Base-by-base conservation (phyloP, 768 basidiomycete species). In the Clitopilus hobsonii region DNA sequence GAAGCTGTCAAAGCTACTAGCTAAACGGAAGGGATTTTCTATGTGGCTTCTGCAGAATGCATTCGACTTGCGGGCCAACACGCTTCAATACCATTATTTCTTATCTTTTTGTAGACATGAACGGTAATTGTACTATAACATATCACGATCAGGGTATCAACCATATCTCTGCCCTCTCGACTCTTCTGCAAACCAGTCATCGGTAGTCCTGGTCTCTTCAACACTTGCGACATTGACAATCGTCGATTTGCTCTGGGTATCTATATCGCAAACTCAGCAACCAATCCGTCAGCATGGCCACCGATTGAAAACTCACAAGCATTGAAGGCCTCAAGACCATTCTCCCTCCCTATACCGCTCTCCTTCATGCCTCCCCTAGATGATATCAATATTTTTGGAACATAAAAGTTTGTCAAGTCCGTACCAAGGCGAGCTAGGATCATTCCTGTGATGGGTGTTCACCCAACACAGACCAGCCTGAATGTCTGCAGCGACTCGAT, bases 351-450 rank as follows among this genome's bases (percentile, higher is more conserved):
- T 52, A 91, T 86, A 1, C 91, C 91, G 61, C 91, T 93, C 59
- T 88, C 86, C 66, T 93, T 92, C 89, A 92, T 89, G 5, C 91
- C 91, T 18, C 91, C 91, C 89, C 89, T 89, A 57, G n/a, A 55
- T 52, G 48, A 49, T 50, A 53, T 38, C 36, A 20, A n/a, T 14
- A 29, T 16, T 38, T 27, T 11, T 22, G 13, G 24, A 5, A 18
- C 20, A 51, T 11, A 13, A 53, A 24, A 29, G 32, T 26, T 27
- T 7, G n/a, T n/a, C n/a, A 23, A 51, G 7, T 30, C 65, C 79
- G 32, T 64, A 90, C 91, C 92, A 94, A 36, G 92, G 91, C 27
- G 89, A 91, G 58, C 87, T 88, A 6, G 92, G 92, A 64, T 94
- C 91, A 61, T 94, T 94, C 47, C 91, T 80, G 63, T 94, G 92